Evolutionary conservation across 352 stramenopile genomes (phyloP), one percentile per base, ranked within the genome.

Genomic region (Globisporangium viniferum): DNA sequence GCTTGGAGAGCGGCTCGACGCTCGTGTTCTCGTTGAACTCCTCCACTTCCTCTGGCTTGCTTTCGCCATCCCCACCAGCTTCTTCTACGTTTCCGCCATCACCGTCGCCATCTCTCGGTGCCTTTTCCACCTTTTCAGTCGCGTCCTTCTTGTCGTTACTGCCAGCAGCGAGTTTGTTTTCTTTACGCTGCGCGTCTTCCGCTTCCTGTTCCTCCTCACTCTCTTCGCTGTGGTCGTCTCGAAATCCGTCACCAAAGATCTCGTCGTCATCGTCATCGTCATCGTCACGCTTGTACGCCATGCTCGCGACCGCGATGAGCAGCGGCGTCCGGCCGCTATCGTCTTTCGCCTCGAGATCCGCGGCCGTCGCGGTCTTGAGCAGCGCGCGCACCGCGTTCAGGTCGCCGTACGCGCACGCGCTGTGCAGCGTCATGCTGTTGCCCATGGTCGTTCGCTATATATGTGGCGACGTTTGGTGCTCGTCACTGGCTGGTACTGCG

Each of bases 391-490:
- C 77, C 46, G 79, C 69, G 33, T 51, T 65, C 60, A 96, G 64
- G 71, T 96, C 88, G 24, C 85, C 78, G 64, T 86, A 86, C 62
- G 85, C 80, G 69, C 86, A 94, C n/a, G 81, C 79, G 73, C 85
- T 92, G 70, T 92, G 86, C 62, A 96, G 75, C 68, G 88, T 93
- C 71, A 89, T 72, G 35, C 70, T 90, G 73, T 94, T 94, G 70
- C 88, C 88, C 88, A 96, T 96, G 59, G 36, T 54, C 36, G 57
- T 63, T 60, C 9, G 5, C 18, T 35, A 29, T 35, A 33, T 33
- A 33, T 33, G 31, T 5, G 31, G 27, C 35, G 4, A 35, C 4
- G 15, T 1, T 20, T 44, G 12, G 18, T 2, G 27, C 18, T 66
- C 36, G 22, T 12, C 5, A 14, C 18, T 22, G 20, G 9, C 14